Conservation (phyloP, 2,329 filamentous ascomycete species). For the Hypoxylon sp. region DNA sequence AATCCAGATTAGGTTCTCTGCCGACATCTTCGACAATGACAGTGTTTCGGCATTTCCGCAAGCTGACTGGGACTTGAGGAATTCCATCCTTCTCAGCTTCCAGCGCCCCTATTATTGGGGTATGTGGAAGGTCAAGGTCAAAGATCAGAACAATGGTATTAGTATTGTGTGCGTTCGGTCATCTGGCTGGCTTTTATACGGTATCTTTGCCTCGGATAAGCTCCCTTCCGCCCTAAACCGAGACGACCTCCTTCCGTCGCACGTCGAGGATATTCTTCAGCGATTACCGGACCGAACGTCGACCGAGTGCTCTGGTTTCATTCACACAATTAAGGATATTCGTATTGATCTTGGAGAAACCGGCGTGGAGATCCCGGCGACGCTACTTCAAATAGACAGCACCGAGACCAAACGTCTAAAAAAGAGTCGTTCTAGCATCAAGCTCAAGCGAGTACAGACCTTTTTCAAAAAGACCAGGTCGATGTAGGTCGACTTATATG, state of each 20-base stretch:
- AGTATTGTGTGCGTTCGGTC: constrained; percentile 46
- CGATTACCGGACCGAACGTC: constrained; percentile 36
- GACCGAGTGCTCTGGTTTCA: constrained; percentile 35
- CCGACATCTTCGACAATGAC: constrained; percentile 44
- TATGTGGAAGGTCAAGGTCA: constrained; percentile 42
- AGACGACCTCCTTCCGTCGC: constrained; percentile 43
- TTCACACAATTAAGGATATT: constrained; percentile 41
- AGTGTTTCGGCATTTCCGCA: constrained; percentile 42
- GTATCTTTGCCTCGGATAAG: constrained; percentile 43
- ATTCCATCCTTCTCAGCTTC: constrained; percentile 48
- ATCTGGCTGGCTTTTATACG: constrained; percentile 46
- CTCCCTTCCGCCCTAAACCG: constrained; percentile 36
- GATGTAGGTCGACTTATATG: constrained; percentile 5
- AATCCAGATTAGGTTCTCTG: constrained; percentile 44
- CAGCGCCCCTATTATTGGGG: constrained; percentile 49
- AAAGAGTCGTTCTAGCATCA: constrained; percentile 8
- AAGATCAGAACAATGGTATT: constrained; percentile 42
- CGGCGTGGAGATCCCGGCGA: constrained; percentile 37
- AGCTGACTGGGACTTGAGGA: constrained; percentile 48
- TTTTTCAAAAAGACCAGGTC: constrained; percentile 24
- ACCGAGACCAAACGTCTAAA: constrained; percentile 7
- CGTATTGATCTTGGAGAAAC: constrained; percentile 36
- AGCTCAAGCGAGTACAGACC: constrained; percentile 11
- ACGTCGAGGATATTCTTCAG: constrained; percentile 44
- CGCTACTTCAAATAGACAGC: constrained; percentile 44